Percentiles rank a stretch among this genome's conserved stretches.
phyloP scores from a whole-genome alignment of 306 rosid species.

The Pyrus communis region DNA sequence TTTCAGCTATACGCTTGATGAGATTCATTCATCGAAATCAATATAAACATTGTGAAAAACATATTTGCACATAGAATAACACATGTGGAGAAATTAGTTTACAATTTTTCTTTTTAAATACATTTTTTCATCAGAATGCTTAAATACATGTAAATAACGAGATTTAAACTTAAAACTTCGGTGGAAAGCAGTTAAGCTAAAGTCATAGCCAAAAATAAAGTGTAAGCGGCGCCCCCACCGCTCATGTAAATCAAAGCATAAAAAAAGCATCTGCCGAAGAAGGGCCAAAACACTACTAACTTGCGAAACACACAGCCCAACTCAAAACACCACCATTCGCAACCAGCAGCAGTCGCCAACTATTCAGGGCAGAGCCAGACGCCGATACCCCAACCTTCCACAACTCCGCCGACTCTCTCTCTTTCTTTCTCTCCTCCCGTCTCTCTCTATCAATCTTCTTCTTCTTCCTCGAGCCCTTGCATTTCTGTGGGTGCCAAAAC shows the following conservation, averaged over 20 bases:
- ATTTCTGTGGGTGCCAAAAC: neutral
- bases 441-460: neutral
- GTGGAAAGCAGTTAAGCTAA: too few relatives aligned
- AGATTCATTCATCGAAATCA: too few relatives aligned
- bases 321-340: neutral
- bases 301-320: neutral
- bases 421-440: too few relatives aligned
- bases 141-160: too few relatives aligned
- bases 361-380: neutral
- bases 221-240: neutral
- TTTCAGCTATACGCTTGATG: too few relatives aligned
- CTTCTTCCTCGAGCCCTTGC: neutral
- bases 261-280: neutral
- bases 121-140: too few relatives aligned
- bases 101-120: too few relatives aligned
- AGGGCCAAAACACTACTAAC: neutral
- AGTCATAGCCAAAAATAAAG: neutral
- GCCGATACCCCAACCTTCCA: neutral
- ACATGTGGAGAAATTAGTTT: too few relatives aligned
- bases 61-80: too few relatives aligned
- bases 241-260: neutral
- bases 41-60: too few relatives aligned
- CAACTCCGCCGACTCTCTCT: neutral
- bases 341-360: neutral
- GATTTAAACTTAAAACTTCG: too few relatives aligned